A percentile compares a stretch with the other conserved stretches of the same genome.
Conservation (phyloP, 208 protist species). For the Endotrypanum monterogeii region DNA sequence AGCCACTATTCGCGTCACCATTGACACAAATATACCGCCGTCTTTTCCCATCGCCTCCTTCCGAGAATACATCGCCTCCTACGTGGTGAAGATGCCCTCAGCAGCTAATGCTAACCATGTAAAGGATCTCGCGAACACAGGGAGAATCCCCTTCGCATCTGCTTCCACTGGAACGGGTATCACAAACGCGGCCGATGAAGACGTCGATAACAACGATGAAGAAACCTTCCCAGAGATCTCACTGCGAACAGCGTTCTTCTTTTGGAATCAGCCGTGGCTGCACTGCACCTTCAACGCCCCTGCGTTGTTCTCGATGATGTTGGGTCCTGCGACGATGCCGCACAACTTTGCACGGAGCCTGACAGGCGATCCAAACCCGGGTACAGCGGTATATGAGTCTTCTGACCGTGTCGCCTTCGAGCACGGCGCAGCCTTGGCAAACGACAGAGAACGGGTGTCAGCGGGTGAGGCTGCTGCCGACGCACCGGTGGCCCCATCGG, state of each 20-base stretch:
- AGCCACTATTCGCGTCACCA: slow-evolving; percentile 29
- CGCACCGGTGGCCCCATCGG: not conserved
- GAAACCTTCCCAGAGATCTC: slow-evolving; percentile 11
- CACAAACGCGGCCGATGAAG: not conserved
- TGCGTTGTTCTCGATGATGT: slow-evolving; percentile 11
- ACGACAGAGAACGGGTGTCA: not conserved
- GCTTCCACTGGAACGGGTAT: not conserved
- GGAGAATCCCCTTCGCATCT: not conserved
- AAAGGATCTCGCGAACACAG: not conserved
- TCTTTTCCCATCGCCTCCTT: slow-evolving; percentile 18
- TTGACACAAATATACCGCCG: not conserved
- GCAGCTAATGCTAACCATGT: not conserved
- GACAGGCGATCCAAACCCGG: not conserved
- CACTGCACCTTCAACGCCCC: slow-evolving; percentile 45
- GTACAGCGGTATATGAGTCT: not conserved
- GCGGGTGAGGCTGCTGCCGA: not conserved
- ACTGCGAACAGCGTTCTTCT: slow-evolving; percentile 38
- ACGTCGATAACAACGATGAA: not conserved
- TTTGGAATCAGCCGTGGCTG: slow-evolving; percentile 50
- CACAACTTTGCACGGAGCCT: not conserved
- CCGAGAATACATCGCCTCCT: slow-evolving; percentile 11
- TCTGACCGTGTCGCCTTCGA: not conserved
- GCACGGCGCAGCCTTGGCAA: not conserved
- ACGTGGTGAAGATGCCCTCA: not conserved
- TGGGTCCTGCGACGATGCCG: not conserved